Evolutionary conservation across 306 rosid species (phyloP).

Genomic region (Lathyrus oleraceus): DNA sequence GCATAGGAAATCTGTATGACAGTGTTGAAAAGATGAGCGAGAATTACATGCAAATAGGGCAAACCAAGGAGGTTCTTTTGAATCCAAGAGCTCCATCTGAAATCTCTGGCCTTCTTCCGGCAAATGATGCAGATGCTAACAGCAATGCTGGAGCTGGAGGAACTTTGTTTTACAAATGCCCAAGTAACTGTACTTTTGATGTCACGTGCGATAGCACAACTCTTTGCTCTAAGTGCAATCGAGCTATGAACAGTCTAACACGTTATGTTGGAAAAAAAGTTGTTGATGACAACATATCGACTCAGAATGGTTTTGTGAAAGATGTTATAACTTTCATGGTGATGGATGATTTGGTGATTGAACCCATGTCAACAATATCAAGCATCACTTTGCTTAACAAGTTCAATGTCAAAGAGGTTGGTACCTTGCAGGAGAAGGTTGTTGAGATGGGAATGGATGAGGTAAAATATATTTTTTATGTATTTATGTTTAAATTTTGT

Average conservation of each 20-base stretch:
- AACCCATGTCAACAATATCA: too few species aligned
- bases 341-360: too few species aligned
- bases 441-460: too few species aligned
- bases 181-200: neutral
- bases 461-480: too few species aligned
- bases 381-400: too few species aligned
- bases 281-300: too few species aligned
- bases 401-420: too few species aligned
- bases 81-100: neutral
- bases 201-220: neutral
- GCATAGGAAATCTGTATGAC: conserved; percentile 29
- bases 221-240: neutral
- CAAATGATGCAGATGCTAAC: neutral
- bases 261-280: too few species aligned
- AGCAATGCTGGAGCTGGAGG: neutral
- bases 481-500: too few species aligned
- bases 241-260: neutral
- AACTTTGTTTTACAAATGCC: neutral
- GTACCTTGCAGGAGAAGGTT: too few species aligned
- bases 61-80: neutral
- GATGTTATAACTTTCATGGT: too few species aligned
- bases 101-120: neutral
- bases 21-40: neutral
- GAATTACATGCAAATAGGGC: neutral
- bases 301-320: too few species aligned